Conservation (phyloP, 208 protist species). For the Wallacemonas sp. region DNA sequence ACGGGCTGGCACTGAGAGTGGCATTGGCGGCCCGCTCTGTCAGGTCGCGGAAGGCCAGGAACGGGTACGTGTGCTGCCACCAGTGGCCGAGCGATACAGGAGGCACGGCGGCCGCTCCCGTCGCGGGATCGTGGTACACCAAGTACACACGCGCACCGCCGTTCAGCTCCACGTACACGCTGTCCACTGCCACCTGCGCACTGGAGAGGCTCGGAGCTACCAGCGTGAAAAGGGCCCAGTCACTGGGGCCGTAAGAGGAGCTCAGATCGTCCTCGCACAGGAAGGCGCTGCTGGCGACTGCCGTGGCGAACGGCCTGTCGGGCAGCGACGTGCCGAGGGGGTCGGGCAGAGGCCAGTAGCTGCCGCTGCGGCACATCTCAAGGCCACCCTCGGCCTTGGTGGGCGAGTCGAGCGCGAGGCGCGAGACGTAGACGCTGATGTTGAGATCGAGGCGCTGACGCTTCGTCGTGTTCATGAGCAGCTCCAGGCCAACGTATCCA, state of each 20-base stretch:
- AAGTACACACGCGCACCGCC: constrained; percentile 46
- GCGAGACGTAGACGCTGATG: constrained; percentile 68
- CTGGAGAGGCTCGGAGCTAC: constrained; percentile 37
- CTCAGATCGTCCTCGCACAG: constrained; percentile 75
- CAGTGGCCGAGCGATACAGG: constrained; percentile 32
- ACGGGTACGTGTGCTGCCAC: constrained; percentile 75
- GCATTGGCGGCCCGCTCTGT: constrained; percentile 26
- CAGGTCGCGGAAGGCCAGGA: constrained; percentile 75
- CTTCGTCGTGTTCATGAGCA: constrained; percentile 61
- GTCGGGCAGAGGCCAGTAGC: constrained; percentile 81
- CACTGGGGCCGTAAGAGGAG: constrained; percentile 74
- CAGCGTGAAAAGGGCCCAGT: constrained; percentile 75
- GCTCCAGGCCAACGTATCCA: constrained; percentile 49
- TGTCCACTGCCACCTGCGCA: constrained; percentile 42
- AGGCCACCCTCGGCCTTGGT: constrained; percentile 37
- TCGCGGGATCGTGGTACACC: constrained; percentile 54
- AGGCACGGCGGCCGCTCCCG: constrained; percentile 30
- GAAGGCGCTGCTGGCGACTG: constrained; percentile 15
- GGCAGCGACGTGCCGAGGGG: constrained; percentile 72
- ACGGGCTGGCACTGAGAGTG: constrained; percentile 37
- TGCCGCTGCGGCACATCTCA: constrained; percentile 59
- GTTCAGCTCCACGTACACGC: constrained; percentile 45
- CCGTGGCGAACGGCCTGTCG: constrained; percentile 55
- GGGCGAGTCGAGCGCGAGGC: constrained; percentile 47
- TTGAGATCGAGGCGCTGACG: constrained; percentile 38